Percentiles rank a stretch among this genome's conserved stretches.
phyloP scores from a whole-genome alignment of 352 stramenopile genomes.

The Globisporangium cylindrosporum region DNA sequence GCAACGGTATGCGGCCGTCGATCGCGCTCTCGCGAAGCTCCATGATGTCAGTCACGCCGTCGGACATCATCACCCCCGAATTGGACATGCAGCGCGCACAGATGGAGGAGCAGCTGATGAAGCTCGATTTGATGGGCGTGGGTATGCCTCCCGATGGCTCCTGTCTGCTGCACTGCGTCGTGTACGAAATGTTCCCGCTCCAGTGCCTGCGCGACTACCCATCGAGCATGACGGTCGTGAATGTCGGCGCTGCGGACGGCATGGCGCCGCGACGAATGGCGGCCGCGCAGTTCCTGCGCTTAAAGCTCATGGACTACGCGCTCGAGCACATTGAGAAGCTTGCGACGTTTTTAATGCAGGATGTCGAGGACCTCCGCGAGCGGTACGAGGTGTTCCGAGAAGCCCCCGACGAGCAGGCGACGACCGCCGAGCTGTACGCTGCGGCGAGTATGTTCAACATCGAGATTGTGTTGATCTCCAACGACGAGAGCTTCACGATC shows the following conservation, averaged over 20 bases:
- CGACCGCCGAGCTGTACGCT: slow-evolving; percentile 73
- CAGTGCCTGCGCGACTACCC: slow-evolving; percentile 75
- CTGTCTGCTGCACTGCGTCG: slow-evolving; percentile 78
- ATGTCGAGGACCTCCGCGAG: slow-evolving; percentile 61
- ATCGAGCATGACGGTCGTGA: slow-evolving; percentile 71
- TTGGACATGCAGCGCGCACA: slow-evolving; percentile 71
- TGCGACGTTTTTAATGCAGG: slow-evolving; percentile 66
- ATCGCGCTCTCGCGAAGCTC: slow-evolving; percentile 32
- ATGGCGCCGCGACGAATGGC: slow-evolving; percentile 69
- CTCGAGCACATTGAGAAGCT: slow-evolving; percentile 59
- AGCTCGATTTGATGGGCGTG: slow-evolving; percentile 61
- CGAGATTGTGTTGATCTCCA: slow-evolving; percentile 76
- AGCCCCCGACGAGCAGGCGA: slow-evolving; percentile 71
- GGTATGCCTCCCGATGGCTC: slow-evolving; percentile 82
- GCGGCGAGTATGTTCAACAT: slow-evolving; percentile 83
- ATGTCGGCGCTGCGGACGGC: slow-evolving; percentile 74
- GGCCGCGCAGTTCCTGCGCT: slow-evolving; percentile 57
- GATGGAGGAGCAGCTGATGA: slow-evolving; percentile 72
- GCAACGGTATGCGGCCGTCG: slow-evolving; percentile 26
- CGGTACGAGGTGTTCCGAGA: slow-evolving; percentile 75
- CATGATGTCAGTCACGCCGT: slow-evolving; percentile 65
- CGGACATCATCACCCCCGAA: slow-evolving; percentile 64
- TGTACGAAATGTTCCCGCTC: slow-evolving; percentile 85
- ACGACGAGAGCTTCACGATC: slow-evolving; percentile 81
- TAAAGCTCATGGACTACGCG: slow-evolving; percentile 75